These are phyloP conservation scores for Lentinus brumalis DNA, from an alignment of 768 basidiomycete species.

Conservation along the genomic window DNA sequence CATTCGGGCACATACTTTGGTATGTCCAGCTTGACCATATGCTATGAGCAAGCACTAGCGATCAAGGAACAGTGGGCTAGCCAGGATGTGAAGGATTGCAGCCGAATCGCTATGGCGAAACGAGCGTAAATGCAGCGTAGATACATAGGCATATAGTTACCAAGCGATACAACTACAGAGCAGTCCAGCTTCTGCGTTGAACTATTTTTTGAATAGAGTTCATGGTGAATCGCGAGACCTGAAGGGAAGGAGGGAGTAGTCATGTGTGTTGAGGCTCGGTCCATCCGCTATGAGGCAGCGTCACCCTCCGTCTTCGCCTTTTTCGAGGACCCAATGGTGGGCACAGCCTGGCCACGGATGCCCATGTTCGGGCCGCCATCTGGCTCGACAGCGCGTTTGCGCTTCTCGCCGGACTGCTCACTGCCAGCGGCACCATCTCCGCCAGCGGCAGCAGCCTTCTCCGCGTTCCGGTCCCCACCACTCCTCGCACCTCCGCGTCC, in stretches of 20 bases:
- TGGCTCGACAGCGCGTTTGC: constrained; percentile 76
- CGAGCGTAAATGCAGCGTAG: not conserved
- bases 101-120: not conserved
- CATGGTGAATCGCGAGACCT: not conserved
- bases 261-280: not conserved
- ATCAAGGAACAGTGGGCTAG: not conserved
- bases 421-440: constrained; percentile 30
- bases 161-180: not conserved
- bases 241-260: not conserved
- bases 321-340: constrained; percentile 42
- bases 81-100: not conserved
- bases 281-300: constrained; percentile 7
- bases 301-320: constrained; percentile 45
- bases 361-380: constrained; percentile 76
- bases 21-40: too few species aligned
- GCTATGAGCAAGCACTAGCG: too few species aligned
- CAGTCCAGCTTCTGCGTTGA: not conserved
- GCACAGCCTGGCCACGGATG: constrained; percentile 61
- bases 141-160: not conserved
- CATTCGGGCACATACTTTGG: not conserved
- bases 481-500: constrained; percentile 36
- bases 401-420: constrained; percentile 66
- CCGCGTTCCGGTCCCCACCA: constrained; percentile 16
- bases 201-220: not conserved
- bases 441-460: constrained; percentile 13